Evolutionary conservation across 108 stramenopile species (phyloP), one percentile per base, ranked within the genome.

Genomic region (Nitzschia palea): DNA sequence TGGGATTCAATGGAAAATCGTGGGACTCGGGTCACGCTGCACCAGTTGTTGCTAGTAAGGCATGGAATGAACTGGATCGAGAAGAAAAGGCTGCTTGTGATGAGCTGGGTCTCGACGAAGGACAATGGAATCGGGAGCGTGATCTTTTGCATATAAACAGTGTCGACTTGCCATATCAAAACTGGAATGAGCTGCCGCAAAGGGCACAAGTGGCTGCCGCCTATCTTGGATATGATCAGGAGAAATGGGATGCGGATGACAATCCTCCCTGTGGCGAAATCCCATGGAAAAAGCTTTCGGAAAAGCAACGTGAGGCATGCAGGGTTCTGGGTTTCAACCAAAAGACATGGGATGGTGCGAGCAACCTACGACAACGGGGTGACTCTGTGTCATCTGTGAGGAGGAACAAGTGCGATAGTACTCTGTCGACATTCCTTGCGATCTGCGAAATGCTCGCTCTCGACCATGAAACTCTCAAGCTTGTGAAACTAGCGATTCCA

Each of bases 211-310:
- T 5, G 10, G 55, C 55, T 6, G 55, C 55, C 4, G 4, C 14
- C 4, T 29, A 55, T 12, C 55, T 55, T 55, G 55, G 55, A 27
- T 55, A 55, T 26, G 29, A 27, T 29, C 55, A 31, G 29, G 26
- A 26, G 28, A 27, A 30, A 31, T 55, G 55, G 55, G 37, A 40
- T 14, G 10, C 8, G 14, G 37, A 40, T 14, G 37, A 40, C 10
- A 10, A 8, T 14, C 37, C 37, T 10, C 37, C 37, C 37, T 40
- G 37, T 14, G 37, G 37, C 37, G 37, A 40, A 40, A 40, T 10
- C 10, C 37, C 8, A 8, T 40, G 37, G 37, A 40, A 40, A 14
- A 14, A 40, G 14, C 37, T 40, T 40, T 40, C 37, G 14, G 10
- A 14, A 14, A 14, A 40, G 14, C 10, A 40, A 40, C 8, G 14